Base-by-base conservation (phyloP, 768 basidiomycete species). In the Lentinus brumalis region DNA sequence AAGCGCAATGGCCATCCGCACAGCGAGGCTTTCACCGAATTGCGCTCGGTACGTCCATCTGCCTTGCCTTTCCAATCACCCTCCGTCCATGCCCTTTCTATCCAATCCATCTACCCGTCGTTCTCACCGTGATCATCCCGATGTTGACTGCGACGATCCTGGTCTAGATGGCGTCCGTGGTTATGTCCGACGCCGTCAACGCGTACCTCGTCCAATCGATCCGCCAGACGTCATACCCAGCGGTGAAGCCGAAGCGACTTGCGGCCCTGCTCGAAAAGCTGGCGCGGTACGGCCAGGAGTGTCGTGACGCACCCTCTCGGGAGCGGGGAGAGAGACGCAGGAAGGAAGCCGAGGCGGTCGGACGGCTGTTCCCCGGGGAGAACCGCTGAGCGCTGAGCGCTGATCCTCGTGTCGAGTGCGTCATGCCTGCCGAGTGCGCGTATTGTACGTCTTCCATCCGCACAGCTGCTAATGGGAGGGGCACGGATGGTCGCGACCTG, bases 251-350 rank as follows among this genome's bases (percentile, higher is more conserved):
- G 14, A 92, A 88, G 68, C 82, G 84, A 52, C 75, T 95, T 45
- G 87, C 90, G 56, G 78, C 85, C 3, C 73, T 95, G 49, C 79
- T 95, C 7, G 91, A 94, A 66, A 94, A 94, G 73, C 77, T 95
- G 44, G 85, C 87, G 3, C 85, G 80, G 57, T 88, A 81, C 67
- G 90, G 91, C 2, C 71, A 82, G 5, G 80, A 78, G 6, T 85
- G 86, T 65, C 81, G 88, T 50, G 87, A 92, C 62, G 67, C 75
- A 29, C 67, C 77, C 11, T 79, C 84, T 14, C 79, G 86, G 58
- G 90, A 94, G 64, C 74, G 80, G 52, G 91, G 84, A 3, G 90
- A 92, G 69, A 85, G 77, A 69, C 81, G 92, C 56, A 80, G 86
- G 66, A 91, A 83, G 69, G 91, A 94, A 73, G 89, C 89, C 30